Evolutionary conservation across 176 grass and related monocot species (phyloP), one percentile per base, ranked within the genome.

Genomic region (Bromus sterilis): DNA sequence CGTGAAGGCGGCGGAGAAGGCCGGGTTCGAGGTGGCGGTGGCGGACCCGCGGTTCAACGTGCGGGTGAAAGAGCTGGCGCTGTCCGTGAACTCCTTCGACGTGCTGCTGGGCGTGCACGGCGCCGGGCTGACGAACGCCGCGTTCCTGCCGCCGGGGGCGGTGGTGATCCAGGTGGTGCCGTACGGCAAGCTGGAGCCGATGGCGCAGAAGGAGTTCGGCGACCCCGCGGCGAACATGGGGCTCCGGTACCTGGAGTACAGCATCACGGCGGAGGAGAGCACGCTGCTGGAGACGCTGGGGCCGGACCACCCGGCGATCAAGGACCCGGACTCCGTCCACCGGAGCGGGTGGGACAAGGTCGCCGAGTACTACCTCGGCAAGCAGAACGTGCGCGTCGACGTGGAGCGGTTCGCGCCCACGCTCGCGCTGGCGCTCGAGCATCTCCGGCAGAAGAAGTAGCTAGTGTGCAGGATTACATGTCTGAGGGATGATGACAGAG

Each of bases 101-200:
- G 92, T 80, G 39, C 83, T 98, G 71, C 53, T 98, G 18, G 92
- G 95, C 5, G 95, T 85, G 37, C 95, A 94, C 39, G 95, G 95
- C 15, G 95, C 95, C 2, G 92, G 95, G 24, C 84, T 94, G 70
- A 91, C 95, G 0, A 94, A 91, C 78, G 71, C 83, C 1, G 90
- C 88, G 56, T 98, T 94, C 87, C 81, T 98, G n/a, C 95, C 95
- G 10, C 48, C 79, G 0, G 79, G 84, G 0, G 95, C 66, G 2
- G 84, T 93, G 43, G 68, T 94, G 5, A 88, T 98, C 64, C 95
- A 98, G 81, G 79, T 98, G 29, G 92, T 98, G 18, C 95, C 92
- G 2, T 94, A 89, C 40, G 95, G 95, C 26, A 85, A 79, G 49
- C 86, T 98, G 49, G 95, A 94, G 79, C 43, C 40, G 48, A 88